Evolutionary conservation across 192 early-diverging fungal genomes (phyloP).

Genomic region (Podochytrium sp.): DNA sequence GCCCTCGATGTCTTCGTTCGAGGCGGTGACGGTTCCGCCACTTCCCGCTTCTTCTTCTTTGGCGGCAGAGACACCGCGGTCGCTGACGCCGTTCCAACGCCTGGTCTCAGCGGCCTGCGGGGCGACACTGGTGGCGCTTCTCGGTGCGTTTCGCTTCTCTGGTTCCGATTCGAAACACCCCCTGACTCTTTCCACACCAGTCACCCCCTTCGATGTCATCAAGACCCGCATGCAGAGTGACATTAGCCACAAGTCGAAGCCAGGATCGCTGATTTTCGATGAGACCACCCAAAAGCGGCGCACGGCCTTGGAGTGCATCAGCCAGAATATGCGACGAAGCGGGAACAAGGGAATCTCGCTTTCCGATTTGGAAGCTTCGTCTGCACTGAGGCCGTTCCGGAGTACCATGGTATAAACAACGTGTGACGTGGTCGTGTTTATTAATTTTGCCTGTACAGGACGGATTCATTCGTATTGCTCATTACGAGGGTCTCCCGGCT

Average conservation of each 20-base stretch:
- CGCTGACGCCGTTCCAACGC: conserved; percentile 45
- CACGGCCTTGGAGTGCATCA: conserved; percentile 10
- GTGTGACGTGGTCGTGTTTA: background rate
- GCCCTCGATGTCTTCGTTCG: too few species aligned
- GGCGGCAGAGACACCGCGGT: background rate
- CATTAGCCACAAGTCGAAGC: conserved; percentile 3
- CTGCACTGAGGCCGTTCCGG: conserved; percentile 5
- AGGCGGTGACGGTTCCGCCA: too few species aligned
- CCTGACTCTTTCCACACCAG: conserved; percentile 44
- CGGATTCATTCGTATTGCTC: conserved; percentile 60
- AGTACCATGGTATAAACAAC: conserved; percentile 3
- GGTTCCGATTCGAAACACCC: conserved; percentile 12
- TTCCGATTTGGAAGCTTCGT: conserved; percentile 10
- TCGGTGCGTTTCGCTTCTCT: conserved; percentile 56
- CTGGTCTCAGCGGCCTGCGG: conserved; percentile 84
- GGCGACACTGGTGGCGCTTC: conserved; percentile 78
- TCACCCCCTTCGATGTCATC: conserved; percentile 88
- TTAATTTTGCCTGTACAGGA: conserved; percentile 8
- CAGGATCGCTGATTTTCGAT: conserved; percentile 24
- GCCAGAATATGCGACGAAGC: background rate
- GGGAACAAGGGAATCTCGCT: background rate
- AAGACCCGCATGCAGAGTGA: conserved; percentile 82
- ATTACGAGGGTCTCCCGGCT: conserved; percentile 75
- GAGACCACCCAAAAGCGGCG: background rate
- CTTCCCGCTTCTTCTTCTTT: background rate